Conservation (phyloP, 345 rosid genomes). For the Eutrema heterophyllum region DNA sequence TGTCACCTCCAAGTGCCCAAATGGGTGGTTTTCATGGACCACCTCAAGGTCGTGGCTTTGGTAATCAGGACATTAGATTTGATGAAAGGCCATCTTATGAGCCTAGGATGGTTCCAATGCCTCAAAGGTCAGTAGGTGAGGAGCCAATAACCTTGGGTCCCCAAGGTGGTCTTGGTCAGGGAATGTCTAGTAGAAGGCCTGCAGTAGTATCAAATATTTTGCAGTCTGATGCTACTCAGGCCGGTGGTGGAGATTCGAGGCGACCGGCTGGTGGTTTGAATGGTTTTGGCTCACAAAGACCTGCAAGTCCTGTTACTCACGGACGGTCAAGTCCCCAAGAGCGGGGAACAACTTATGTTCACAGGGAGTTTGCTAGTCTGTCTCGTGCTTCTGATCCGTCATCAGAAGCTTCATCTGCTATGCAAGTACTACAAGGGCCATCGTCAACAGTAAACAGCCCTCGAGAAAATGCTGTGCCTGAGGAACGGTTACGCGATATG, state of each 20-base stretch:
- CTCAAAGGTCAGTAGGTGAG: slow-evolving; percentile 63
- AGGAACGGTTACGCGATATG: slow-evolving; percentile 53
- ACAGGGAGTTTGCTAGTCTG: slow-evolving; percentile 43
- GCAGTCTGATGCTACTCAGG: slow-evolving; percentile 44
- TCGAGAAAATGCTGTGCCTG: slow-evolving; percentile 49
- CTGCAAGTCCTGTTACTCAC: slow-evolving; percentile 39
- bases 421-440: slow-evolving; percentile 40
- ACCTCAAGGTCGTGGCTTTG: slow-evolving; percentile 65
- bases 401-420: slow-evolving; percentile 40
- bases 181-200: slow-evolving; percentile 75
- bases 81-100: slow-evolving; percentile 75
- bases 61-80: slow-evolving; percentile 63
- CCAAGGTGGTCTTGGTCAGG: slow-evolving; percentile 96
- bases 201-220: slow-evolving; percentile 34
- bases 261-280: slow-evolving; percentile 53
- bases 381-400: slow-evolving; percentile 54
- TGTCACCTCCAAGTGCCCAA: slow-evolving; percentile 62
- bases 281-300: slow-evolving; percentile 55
- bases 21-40: slow-evolving; percentile 67
- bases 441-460: slow-evolving; percentile 38
- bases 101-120: slow-evolving; percentile 65
- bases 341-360: slow-evolving; percentile 38
- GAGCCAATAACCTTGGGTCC: slow-evolving; percentile 88
- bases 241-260: slow-evolving; percentile 48
- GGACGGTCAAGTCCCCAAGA: slow-evolving; percentile 49